Evolutionary conservation across 2,329 filamentous ascomycete species (phyloP), one percentile per base, ranked within the genome.

Genomic region (Fusarium buharicum): DNA sequence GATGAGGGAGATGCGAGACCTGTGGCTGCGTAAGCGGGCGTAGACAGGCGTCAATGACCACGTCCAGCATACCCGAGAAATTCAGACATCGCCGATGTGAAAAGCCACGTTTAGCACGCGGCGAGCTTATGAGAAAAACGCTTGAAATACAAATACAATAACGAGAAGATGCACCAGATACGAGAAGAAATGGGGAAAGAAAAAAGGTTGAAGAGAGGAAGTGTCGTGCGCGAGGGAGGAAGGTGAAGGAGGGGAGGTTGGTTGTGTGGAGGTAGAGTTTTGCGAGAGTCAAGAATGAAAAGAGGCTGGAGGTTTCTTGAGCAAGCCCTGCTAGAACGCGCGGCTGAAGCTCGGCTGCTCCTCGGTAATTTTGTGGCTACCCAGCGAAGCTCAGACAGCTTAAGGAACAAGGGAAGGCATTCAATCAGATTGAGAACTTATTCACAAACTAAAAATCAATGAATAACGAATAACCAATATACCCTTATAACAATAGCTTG

Each of bases 1-100:
- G 79, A 97, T 95, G 81, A 97, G 87, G 63, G 93, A 97, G 83
- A 97, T 97, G 77, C 91, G 90, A 79, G 93, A 91, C 80, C 92
- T 93, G 78, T 70, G 55, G 46, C 37, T 53, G 54, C 56, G 73
- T 76, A 65, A 77, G 74, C 70, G 70, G 67, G 65, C 67, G 67
- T 66, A 69, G 71, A 68, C 64, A 71, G 65, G 64, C 56, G 55
- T 59, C 54, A 62, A 60, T 57, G 62, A 64, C 64, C 63, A 64
- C 58, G 65, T 66, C 59, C 52, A 66, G 73, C 80, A 64, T 79
- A 86, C 84, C 84, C 84, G 73, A 86, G 78, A 73, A 85, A 86
- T 79, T 86, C 84, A 76, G 84, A 86, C 84, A 86, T 86, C 72
- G 72, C 72, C 69, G 59, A 57, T 55, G 51, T 64, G 53, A 62